Conservation (phyloP, 495 filamentous ascomycete genomes). For the Xylaria castorea region DNA sequence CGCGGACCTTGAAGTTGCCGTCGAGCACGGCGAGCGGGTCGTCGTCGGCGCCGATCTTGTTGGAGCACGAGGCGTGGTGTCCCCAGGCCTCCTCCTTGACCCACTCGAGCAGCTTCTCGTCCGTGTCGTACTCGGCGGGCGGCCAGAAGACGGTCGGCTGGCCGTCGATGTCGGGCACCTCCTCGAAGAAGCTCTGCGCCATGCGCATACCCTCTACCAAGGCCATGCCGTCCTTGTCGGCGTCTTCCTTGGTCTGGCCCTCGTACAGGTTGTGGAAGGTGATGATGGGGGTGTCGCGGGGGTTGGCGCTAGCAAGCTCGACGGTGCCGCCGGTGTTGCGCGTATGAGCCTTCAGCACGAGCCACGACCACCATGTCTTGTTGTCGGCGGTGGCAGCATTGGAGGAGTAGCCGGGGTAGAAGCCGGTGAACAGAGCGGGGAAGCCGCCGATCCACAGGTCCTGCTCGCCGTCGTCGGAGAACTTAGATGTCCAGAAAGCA, state of each 20-base stretch:
- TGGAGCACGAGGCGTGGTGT: conserved; percentile 65
- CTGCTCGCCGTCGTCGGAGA: conserved; percentile 44
- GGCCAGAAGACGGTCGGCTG: conserved; percentile 57
- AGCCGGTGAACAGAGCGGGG: conserved; percentile 61
- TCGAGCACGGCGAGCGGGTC: conserved; percentile 66
- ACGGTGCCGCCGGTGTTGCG: conserved; percentile 62
- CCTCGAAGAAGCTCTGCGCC: conserved; percentile 43
- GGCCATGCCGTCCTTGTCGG: conserved; percentile 45
- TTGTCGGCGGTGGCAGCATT: conserved; percentile 39
- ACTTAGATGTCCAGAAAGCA: conserved; percentile 53
- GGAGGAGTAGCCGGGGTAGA: conserved; percentile 51
- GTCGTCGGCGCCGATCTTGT: conserved; percentile 60
- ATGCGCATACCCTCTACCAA: conserved; percentile 53
- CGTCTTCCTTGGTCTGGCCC: conserved; percentile 29
- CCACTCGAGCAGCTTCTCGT: conserved; percentile 54
- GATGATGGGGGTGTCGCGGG: conserved; percentile 60
- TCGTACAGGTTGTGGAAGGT: conserved; percentile 63
- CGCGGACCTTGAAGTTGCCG: conserved; percentile 61
- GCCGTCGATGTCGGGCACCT: conserved; percentile 57
- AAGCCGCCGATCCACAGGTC: conserved; percentile 63
- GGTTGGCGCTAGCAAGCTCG: conserved; percentile 55
- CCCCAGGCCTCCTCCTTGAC: conserved; percentile 63
- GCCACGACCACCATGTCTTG: conserved; percentile 55
- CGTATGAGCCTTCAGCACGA: conserved; percentile 58
- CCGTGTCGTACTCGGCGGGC: conserved; percentile 50